Percentiles rank a stretch among this genome's conserved stretches.
Conservation (phyloP, 495 filamentous ascomycete species). For the Penicillium cataractarum region DNA sequence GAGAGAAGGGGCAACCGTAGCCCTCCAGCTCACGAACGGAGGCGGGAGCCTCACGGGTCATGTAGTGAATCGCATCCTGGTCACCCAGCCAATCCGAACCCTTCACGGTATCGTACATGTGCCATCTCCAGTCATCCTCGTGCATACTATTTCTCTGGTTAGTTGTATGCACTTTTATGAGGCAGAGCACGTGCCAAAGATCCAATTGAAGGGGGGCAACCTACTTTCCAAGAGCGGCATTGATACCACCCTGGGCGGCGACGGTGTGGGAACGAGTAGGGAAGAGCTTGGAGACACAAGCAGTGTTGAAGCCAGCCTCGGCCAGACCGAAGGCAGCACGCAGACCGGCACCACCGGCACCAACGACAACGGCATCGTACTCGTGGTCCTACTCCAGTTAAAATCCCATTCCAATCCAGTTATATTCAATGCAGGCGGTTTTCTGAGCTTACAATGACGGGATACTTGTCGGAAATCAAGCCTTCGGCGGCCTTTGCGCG, state of each 20-base stretch:
- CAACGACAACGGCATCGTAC: constrained; percentile 90
- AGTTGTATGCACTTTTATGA: constrained; percentile 14
- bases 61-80: constrained; percentile 99
- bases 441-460: constrained; percentile 76
- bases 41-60: constrained; percentile 92
- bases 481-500: constrained; percentile 90
- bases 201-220: constrained; percentile 22
- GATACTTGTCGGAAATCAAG: constrained; percentile 82
- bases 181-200: background rate
- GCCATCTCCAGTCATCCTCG: constrained; percentile 97
- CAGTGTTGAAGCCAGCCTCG: constrained; percentile 97
- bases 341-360: constrained; percentile 91
- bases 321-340: constrained; percentile 95
- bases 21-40: constrained; percentile 95
- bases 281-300: constrained; percentile 98
- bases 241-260: constrained; percentile 81
- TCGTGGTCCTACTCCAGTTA: constrained; percentile 64
- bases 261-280: constrained; percentile 95
- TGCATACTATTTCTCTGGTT: constrained; percentile 61
- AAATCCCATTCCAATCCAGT: constrained; percentile 16
- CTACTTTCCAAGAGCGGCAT: constrained; percentile 90
- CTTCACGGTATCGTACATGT: constrained; percentile 99
- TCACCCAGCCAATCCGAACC: constrained; percentile 98
- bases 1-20: constrained; percentile 96
- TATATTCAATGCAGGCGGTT: background rate